Evolutionary conservation across 192 early-diverging fungal species (phyloP), one percentile per base, ranked within the genome.

Genomic region (Neocallimastix lanati): DNA sequence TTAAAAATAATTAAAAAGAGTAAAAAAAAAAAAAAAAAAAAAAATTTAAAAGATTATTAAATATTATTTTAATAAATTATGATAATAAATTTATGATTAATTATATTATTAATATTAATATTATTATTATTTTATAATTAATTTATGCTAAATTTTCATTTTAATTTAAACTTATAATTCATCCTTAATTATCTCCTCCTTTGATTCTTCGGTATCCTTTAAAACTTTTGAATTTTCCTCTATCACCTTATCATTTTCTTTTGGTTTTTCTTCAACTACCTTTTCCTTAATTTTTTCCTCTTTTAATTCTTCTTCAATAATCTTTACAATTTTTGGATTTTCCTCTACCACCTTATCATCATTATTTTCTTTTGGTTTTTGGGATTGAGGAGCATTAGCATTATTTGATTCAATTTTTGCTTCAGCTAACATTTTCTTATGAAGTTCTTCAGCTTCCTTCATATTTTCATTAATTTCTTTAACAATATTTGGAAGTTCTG

Each of bases 401-500:
- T n/a, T n/a, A n/a, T n/a, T n/a, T n/a, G n/a, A n/a, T n/a, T n/a
- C n/a, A 81, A 11, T 33, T 36, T 27, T 83, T 6, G 30, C 30
- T 33, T 33, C 30, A 33, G 30, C 30, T 33, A 33, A 33, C 30
- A 33, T 67, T 6, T 67, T 67, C n/a, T 67, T 67, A n/a, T 67
- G 25, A n/a, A 4, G 0, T 67, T 67, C 50, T 67, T 67, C 50
- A 7, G 50, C 50, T 67, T 67, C 50, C n/a, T 67, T 67, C 50
- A 67, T 67, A n/a, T 67, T 67, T n/a, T n/a, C 7, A 21, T 67
- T 76, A 18, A 36, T 29, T 29, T 79, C 78, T 79, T 82, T 79
- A 21, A 84, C 81, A n/a, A 88, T 85, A 38, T 85, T 81, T 38
- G 79, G 78, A 14, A 88, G 87, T 28, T 87, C 79, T 6, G 87